Base-by-base conservation (phyloP, 2,329 filamentous ascomycete genomes). In the Apiospora malaysiana region DNA sequence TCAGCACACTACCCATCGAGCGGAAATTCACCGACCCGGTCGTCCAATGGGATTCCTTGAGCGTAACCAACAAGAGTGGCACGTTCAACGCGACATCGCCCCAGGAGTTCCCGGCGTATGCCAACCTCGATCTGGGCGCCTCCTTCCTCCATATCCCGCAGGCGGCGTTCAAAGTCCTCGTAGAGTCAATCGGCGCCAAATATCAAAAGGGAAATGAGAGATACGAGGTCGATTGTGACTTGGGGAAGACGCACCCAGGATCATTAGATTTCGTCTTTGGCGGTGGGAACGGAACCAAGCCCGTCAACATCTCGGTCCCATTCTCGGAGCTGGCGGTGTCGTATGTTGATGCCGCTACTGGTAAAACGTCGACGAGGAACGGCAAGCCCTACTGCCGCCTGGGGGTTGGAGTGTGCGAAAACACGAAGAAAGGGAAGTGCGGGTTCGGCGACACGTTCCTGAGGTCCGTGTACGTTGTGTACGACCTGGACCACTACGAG, bases 401-500 rank as follows among this genome's bases (percentile, higher is more conserved):
- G 49, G 68, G 68, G 32, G 68, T 69, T 2, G 46, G 43, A 8
- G 56, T 63, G 56, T 63, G 56, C 12, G 68, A 69, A 21, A 59
- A 43, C 40, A 25, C 68, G 14, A 63, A 63, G 49, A 63, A 12
- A 18, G 49, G 47, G 37, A 69, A 69, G 49, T 56, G 43, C 16
- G 49, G 47, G 2, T 59, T 59, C 25, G 68, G 68, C 37, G 68
- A 69, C 27, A 69, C 68, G 14, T 69, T 69, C 32, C 56, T 69
- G 37, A n/a, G 68, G 56, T 69, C 68, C 4, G 49, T 56, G 46
- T 69, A 69, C 25, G 68, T 69, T n/a, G 68, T 69, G 25, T 69
- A 59, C 23, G 68, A 69, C 37, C 46, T 69, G 32, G 68, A 69
- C 37, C 46, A 69, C 6, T 56, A 56, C 43, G 46, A 69, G 49